phyloP scores from a whole-genome alignment of 345 rosid species.

The Populus euphratica region DNA sequence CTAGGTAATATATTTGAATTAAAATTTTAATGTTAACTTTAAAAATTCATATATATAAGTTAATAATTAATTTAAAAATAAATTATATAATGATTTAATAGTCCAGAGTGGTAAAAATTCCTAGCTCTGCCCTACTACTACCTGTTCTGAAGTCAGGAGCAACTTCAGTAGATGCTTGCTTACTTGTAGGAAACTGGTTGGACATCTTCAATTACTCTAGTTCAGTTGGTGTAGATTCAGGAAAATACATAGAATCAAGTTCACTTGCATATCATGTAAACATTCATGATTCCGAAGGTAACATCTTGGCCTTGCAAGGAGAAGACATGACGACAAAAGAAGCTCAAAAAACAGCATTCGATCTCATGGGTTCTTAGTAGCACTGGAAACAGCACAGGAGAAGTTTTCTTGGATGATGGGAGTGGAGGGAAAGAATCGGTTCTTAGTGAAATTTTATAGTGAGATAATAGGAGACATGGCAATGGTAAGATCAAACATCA shows the following conservation, averaged over 20 bases:
- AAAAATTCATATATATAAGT: no score
- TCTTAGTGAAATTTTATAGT: conserved; percentile 41
- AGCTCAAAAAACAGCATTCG: conserved; percentile 47
- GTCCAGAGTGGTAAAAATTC: no score
- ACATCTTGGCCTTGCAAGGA: conserved; percentile 64
- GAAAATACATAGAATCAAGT: conserved; percentile 35
- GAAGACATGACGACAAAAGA: conserved; percentile 55
- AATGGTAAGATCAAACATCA: conserved; percentile 41
- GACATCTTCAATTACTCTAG: conserved; percentile 57
- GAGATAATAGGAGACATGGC: conserved; percentile 16
- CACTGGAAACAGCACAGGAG: conserved; percentile 39
- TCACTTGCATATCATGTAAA: conserved; percentile 53
- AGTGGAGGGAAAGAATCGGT: conserved; percentile 49
- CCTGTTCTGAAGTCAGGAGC: conserved; percentile 44
- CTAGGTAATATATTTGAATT: no score
- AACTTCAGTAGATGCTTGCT: conserved; percentile 44
- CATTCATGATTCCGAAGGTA: conserved; percentile 61
- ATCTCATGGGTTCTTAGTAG: conserved; percentile 40
- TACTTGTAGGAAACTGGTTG: conserved; percentile 72
- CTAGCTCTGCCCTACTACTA: conserved; percentile 4
- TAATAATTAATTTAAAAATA: no score
- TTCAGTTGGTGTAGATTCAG: conserved; percentile 28
- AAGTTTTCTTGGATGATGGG: conserved; percentile 75
- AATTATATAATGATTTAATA: no score
- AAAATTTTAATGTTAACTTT: no score